A percentile compares a stretch with the other conserved stretches of the same genome.
Conservation (phyloP, 345 rosid genomes). For the Pistacia atlantica region DNA sequence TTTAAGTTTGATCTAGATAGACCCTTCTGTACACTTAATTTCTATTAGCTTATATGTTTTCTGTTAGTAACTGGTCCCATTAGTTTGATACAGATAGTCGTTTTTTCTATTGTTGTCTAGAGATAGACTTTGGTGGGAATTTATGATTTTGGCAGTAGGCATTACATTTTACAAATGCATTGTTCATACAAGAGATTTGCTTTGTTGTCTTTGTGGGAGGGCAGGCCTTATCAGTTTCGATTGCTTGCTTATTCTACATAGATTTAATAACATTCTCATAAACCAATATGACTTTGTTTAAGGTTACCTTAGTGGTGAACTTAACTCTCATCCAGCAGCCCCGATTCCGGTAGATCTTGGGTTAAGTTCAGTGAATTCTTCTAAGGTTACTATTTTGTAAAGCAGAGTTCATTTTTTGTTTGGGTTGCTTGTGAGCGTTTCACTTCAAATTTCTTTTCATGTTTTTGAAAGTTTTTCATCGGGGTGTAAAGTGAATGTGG, state of each 20-base stretch:
- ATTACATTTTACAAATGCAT: neutral
- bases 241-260: neutral
- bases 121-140: neutral
- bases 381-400: too few species aligned
- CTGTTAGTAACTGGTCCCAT: neutral
- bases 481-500: neutral
- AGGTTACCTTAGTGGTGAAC: neutral
- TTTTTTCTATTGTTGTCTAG: neutral
- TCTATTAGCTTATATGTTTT: conserved; percentile 21
- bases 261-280: neutral
- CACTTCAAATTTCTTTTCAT: neutral
- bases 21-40: conserved; percentile 5
- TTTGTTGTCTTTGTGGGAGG: neutral
- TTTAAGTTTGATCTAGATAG: conserved; percentile 43
- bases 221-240: neutral
- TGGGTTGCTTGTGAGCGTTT: neutral
- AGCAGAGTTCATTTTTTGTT: neutral
- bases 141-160: neutral
- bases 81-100: conserved; percentile 14
- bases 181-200: neutral
- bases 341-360: neutral
- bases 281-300: neutral
- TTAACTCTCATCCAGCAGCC: neutral
- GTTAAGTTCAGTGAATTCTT: neutral
- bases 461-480: neutral